Evolutionary conservation across 2,329 filamentous ascomycete species (phyloP).

Genomic region (Epichloe typhina): DNA sequence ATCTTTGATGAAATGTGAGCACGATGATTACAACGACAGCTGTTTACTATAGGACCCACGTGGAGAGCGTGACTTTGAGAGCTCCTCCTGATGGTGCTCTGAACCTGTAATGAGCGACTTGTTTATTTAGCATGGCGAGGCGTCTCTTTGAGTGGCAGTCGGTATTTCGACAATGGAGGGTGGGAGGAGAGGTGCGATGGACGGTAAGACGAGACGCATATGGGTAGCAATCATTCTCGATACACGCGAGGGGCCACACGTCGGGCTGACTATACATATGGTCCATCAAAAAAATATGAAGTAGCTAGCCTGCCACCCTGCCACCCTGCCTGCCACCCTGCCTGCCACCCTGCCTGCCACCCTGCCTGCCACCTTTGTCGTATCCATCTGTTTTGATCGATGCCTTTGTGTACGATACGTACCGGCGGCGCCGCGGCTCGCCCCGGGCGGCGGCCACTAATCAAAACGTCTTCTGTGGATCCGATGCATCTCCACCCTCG

Average conservation of each 20-base stretch:
- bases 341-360: no score
- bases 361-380: no score
- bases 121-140: slow-evolving; percentile 3
- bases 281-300: no score
- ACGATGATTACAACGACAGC: neutral
- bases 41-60: neutral
- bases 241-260: no score
- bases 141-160: neutral
- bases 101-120: neutral
- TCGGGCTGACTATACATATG: no score
- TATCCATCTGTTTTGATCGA: no score
- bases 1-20: slow-evolving; percentile 37
- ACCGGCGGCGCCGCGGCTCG: neutral
- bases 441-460: neutral
- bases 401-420: neutral
- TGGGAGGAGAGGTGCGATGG: neutral
- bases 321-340: no score
- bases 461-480: neutral
- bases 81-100: neutral
- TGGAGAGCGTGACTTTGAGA: neutral
- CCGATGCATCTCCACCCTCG: neutral
- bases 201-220: neutral
- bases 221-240: no score
- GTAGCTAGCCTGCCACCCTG: no score
- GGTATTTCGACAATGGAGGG: neutral